Percentiles rank a stretch among this genome's conserved stretches.
Conservation (phyloP, 2,329 filamentous ascomycete species). For the Ascochyta lentis region DNA sequence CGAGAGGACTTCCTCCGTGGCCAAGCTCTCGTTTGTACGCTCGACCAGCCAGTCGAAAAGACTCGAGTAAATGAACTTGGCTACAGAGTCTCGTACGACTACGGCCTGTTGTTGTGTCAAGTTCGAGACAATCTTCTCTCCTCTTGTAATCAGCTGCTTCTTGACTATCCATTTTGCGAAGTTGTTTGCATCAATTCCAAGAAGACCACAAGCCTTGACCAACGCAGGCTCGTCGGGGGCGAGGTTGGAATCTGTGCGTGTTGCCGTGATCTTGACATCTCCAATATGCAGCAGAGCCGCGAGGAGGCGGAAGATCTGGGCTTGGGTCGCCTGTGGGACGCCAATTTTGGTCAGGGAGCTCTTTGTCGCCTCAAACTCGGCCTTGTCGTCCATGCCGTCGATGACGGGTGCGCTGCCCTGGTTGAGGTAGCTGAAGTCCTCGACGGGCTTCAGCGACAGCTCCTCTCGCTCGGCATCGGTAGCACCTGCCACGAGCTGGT, state of each 20-base stretch:
- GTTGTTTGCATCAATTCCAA: conserved; percentile 83
- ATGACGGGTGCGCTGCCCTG: conserved; percentile 91
- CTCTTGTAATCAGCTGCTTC: conserved; percentile 95
- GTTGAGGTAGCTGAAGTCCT: conserved; percentile 95
- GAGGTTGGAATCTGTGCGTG: conserved; percentile 85
- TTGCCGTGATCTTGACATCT: conserved; percentile 94
- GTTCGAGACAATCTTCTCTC: conserved; percentile 97
- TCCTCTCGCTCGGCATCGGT: conserved; percentile 82
- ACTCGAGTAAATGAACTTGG: conserved; percentile 98
- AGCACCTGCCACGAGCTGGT: conserved; percentile 93
- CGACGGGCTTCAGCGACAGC: conserved; percentile 78
- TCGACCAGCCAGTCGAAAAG: conserved; percentile 99
- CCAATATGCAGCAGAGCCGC: conserved; percentile 92
- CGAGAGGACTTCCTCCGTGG: conserved; percentile 83
- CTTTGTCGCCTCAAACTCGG: conserved; percentile 88
- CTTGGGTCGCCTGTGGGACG: conserved; percentile 74
- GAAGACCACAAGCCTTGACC: conserved; percentile 78
- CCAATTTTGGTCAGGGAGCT: conserved; percentile 88
- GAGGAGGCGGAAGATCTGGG: conserved; percentile 86
- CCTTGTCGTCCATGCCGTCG: conserved; percentile 93
- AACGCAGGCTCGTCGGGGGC: conserved; percentile 81
- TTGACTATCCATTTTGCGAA: conserved; percentile 99
- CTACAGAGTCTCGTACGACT: conserved; percentile 95
- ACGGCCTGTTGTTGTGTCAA: conserved; percentile 90
- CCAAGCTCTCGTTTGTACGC: conserved; percentile 88